Base-by-base conservation (phyloP, 768 basidiomycete genomes). In the Phlebiopsis gigantea region DNA sequence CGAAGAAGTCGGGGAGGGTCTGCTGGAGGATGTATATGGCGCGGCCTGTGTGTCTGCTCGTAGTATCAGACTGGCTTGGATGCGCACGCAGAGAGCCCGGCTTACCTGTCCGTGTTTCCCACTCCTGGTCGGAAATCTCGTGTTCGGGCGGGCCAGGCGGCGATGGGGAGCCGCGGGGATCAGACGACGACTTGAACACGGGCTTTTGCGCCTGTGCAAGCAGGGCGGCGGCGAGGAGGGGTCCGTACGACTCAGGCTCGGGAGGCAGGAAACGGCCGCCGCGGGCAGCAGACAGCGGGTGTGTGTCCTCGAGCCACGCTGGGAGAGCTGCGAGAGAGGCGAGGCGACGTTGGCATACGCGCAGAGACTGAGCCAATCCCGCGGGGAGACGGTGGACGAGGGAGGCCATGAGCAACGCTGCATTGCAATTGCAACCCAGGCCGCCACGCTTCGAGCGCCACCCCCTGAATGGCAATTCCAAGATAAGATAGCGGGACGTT, bases 61-160 rank as follows among this genome's bases (percentile, higher is more conserved):
- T 70, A 64, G 52, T 57, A 59, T 66, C 46, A 46, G 8, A 5
- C 44, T 15, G 7, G n/a, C 12, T 17, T 6, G 8, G 14, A 9
- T 5, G 44, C 4, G 19, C 6, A 31, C 25, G 34, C 12, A 29
- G 17, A 7, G 28, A 17, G 12, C 10, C 21, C 10, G 24, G 24
- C 71, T 34, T 57, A 85, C 89, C 88, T 63, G 87, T 88, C 24
- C 87, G 82, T 49, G 90, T 77, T 64, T 88, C 82, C 88, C 88
- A 91, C 62, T 91, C 89, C 6, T 76, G 73, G 67, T 91, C 89
- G 0, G 86, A 79, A 7, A 90, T 64, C 59, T 75, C 60, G 12
- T 21, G 22, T 9, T 43, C 53, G 24, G 50, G 24, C 84, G 87
- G 44, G 2, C 41, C 21, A n/a, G 28, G 43, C 34, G 30, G 41